These are phyloP conservation scores for Przewalskia tangutica DNA, from an alignment of 257 asterid species.

Conservation along the genomic window DNA sequence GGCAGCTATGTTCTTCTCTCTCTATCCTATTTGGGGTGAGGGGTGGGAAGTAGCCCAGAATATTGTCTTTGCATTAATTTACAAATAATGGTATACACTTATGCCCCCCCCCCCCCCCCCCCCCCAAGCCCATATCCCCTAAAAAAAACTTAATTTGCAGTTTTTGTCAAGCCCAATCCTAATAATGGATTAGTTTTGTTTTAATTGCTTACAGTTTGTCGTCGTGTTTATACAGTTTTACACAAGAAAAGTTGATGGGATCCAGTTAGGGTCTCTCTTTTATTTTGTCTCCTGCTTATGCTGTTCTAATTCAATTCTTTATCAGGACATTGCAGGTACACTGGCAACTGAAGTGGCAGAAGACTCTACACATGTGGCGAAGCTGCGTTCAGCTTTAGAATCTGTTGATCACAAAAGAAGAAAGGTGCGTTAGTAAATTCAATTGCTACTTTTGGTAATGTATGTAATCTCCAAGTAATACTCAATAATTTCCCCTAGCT, in stretches of 20 bases:
- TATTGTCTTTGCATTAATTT: neutral
- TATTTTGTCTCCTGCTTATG: neutral
- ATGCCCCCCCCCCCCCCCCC: neutral
- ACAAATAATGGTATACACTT: neutral
- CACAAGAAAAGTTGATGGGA: neutral
- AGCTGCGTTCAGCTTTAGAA: slow-evolving; percentile 95
- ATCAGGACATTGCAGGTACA: slow-evolving; percentile 96
- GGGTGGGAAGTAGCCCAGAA: neutral
- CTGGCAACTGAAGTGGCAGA: slow-evolving; percentile 92
- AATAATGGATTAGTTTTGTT: neutral
- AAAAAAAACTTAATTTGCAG: neutral
- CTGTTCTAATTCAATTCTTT: slow-evolving; percentile 2
- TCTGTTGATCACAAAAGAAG: slow-evolving; percentile 98
- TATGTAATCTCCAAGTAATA: neutral
- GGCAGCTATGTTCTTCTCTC: neutral
- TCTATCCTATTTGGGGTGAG: neutral
- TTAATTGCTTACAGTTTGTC: neutral
- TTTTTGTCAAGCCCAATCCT: neutral
- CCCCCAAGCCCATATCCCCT: too few relatives aligned
- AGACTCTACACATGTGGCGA: slow-evolving; percentile 86
- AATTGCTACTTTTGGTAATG: neutral
- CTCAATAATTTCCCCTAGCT: neutral
- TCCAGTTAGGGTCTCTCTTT: neutral
- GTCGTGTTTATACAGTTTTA: neutral
- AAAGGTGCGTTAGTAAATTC: slow-evolving; percentile 38